Percentiles rank a stretch among this genome's conserved stretches.
phyloP scores from a whole-genome alignment of 1,139 yeast species.

The Keqinozyma sinolaborantium region DNA sequence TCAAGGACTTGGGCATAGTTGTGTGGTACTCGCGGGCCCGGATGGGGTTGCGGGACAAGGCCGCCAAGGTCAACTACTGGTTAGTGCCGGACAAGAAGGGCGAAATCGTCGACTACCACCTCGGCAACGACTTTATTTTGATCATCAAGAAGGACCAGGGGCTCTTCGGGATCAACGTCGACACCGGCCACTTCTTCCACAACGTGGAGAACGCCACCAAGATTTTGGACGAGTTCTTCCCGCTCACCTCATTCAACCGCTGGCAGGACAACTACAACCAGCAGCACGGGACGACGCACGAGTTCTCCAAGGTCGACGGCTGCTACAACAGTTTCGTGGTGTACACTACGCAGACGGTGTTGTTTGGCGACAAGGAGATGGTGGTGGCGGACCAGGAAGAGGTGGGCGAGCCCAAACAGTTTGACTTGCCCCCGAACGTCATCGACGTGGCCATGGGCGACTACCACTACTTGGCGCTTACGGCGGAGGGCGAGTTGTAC shows the following conservation, averaged over 20 bases:
- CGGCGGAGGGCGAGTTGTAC: constrained; percentile 54
- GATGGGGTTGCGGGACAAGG: constrained; percentile 15
- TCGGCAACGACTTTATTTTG: constrained; percentile 50
- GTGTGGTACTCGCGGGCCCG: constrained; percentile 54
- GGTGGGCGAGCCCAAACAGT: constrained; percentile 25
- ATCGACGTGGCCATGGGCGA: constrained; percentile 68
- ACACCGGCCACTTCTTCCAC: constrained; percentile 9
- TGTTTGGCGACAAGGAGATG: constrained; percentile 32
- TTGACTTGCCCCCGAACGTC: constrained; percentile 27
- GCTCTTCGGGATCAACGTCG: constrained; percentile 12
- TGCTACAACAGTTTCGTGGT: constrained; percentile 49
- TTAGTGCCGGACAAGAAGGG: constrained; percentile 37
- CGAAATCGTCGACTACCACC: constrained; percentile 53
- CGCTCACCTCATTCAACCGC: constrained; percentile 18
- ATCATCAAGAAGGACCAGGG: constrained; percentile 48
- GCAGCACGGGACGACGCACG: constrained; percentile 11
- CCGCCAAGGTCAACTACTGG: constrained; percentile 33
- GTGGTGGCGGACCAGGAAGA: constrained; percentile 16
- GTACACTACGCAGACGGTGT: constrained; percentile 50
- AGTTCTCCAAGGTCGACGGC: constrained; percentile 47
- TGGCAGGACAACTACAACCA: constrained; percentile 24
- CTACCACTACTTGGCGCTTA: constrained; percentile 65
- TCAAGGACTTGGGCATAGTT: constrained; percentile 51
- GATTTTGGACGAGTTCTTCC: constrained; percentile 7
- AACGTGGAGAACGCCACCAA: constrained; percentile 7